Base-by-base conservation (phyloP, 805 yeast genomes). In the Zygosaccharomyces kombuchaensis region DNA sequence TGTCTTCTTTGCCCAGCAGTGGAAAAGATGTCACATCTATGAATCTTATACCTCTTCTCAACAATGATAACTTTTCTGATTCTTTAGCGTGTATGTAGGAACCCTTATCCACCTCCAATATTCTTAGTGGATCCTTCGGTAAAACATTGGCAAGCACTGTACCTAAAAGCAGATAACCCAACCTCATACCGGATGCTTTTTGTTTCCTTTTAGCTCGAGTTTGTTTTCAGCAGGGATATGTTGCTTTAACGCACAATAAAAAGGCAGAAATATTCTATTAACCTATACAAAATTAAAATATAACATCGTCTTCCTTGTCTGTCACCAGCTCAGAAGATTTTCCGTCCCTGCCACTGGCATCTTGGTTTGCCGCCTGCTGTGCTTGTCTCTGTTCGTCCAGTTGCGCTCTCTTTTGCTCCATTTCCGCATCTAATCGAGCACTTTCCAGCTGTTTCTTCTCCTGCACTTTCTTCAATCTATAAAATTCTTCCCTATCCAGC, bases 401-500 rank as follows among this genome's bases (percentile, higher is more conserved):
- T 52, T 9, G 52, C 59, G 36, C 55, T 46, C 36, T 49, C 47
- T 34, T 48, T 53, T 36, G 48, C 55, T 13, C 54, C 64, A 63
- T 50, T 47, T 78, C 85, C 16, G 73, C 75, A 52, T 83, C 93
- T 21, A 75, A 74, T 17, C 74, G 77, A 3, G 87, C 89, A 16
- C 75, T 77, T 44, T 86, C 91, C 47, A 80, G 76, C 69, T 88
- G 95, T 68, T 89, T 89, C 82, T 87, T 88, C 62, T 87, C 95
- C 68, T 89, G 96, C 43, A 91, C 96, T 69, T 91, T 91, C 75
- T 93, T 93, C 72, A 91, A 79, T 60, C 99, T 77, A 72, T 90
- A 93, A 65, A 91, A 91, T 70, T 91, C 99, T 71, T 91, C 99
- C 77, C 99, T 85, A 66, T 93, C 98, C 66, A 93, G 77, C 71